A percentile compares a stretch with the other conserved stretches of the same genome.
phyloP scores from a whole-genome alignment of 1,284 basidiomycete genomes.

The Apiotrichum laibachii region DNA sequence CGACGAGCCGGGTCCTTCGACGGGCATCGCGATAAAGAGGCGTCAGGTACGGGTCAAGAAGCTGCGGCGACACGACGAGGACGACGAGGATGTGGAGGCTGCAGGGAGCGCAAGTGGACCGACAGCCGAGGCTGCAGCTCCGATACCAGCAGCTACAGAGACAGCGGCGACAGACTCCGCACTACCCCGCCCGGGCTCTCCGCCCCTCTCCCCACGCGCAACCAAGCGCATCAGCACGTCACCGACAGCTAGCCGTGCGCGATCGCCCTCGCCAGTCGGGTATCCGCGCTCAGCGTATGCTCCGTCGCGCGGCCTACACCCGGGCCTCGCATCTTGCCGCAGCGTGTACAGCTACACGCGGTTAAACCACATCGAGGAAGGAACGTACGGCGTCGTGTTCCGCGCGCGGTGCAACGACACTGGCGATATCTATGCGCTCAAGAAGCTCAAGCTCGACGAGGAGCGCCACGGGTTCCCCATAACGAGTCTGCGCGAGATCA shows the following conservation, averaged over 20 bases:
- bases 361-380: constrained; percentile 98
- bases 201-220: constrained; percentile 2
- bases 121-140: no score
- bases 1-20: constrained; percentile 5
- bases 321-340: constrained; percentile 72
- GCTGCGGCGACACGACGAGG: constrained; percentile 27
- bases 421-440: constrained; percentile 91
- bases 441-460: constrained; percentile 97
- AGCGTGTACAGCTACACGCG: constrained; percentile 90
- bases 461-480: constrained; percentile 99
- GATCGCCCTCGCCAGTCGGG: constrained; percentile 2
- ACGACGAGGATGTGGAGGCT: constrained; percentile 1
- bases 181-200: background rate
- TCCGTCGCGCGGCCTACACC: constrained; percentile 71
- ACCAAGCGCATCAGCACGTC: constrained; percentile 2
- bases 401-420: constrained; percentile 90
- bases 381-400: constrained; percentile 96
- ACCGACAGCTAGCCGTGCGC: background rate
- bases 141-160: constrained; percentile 5
- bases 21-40: constrained; percentile 27
- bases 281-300: constrained; percentile 54
- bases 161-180: constrained; percentile 4
- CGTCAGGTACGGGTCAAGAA: constrained; percentile 41
- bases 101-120: background rate
- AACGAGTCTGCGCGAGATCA: constrained; percentile 90